Evolutionary conservation across 768 basidiomycete species (phyloP).

Genomic region (Suillus subluteus): DNA sequence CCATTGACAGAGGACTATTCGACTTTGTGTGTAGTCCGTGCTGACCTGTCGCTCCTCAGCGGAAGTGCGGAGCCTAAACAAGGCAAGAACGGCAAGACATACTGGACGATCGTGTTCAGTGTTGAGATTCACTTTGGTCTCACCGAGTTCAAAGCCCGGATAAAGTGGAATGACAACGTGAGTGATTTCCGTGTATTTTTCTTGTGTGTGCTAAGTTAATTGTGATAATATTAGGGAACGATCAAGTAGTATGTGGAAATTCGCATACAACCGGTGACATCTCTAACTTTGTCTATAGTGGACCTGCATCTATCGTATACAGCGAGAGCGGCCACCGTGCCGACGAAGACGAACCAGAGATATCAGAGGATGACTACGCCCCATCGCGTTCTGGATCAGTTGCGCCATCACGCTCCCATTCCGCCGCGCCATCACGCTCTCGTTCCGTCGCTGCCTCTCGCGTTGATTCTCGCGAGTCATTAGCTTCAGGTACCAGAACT

Average conservation of each 20-base stretch:
- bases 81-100: slow-evolving; percentile 67
- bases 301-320: slow-evolving; percentile 80
- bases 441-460: slow-evolving; percentile 55
- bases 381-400: slow-evolving; percentile 36
- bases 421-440: slow-evolving; percentile 48
- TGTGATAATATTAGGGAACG: slow-evolving; percentile 49
- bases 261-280: not conserved
- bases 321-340: slow-evolving; percentile 77
- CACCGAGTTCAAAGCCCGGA: slow-evolving; percentile 81
- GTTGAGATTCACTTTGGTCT: slow-evolving; percentile 84
- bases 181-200: slow-evolving; percentile 30
- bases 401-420: slow-evolving; percentile 45
- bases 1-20: slow-evolving; percentile 61
- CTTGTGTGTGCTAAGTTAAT: slow-evolving; percentile 12
- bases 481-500: slow-evolving; percentile 35
- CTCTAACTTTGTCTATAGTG: slow-evolving; percentile 44
- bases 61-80: slow-evolving; percentile 71
- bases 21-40: slow-evolving; percentile 77
- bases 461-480: slow-evolving; percentile 51
- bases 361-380: slow-evolving; percentile 63
- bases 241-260: slow-evolving; percentile 66
- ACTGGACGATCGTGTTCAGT: slow-evolving; percentile 85
- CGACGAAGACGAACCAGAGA: slow-evolving; percentile 73
- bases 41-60: slow-evolving; percentile 73
- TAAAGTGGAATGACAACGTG: slow-evolving; percentile 83